Evolutionary conservation across 2,329 filamentous ascomycete genomes (phyloP).

Genomic region (Balansia obtecta): DNA sequence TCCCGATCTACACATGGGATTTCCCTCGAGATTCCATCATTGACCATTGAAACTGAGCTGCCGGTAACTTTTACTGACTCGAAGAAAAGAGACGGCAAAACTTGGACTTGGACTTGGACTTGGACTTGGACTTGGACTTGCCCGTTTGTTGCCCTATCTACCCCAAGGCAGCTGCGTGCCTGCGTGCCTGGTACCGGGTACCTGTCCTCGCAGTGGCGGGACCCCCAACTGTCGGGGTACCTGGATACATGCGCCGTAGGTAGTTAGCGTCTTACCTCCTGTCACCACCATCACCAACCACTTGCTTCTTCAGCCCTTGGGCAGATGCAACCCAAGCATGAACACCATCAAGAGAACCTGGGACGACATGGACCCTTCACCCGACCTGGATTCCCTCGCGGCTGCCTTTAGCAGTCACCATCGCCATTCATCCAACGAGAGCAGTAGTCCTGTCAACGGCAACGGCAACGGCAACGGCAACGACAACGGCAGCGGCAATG

Average conservation of each 20-base stretch:
- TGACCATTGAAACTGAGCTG: too few relatives aligned
- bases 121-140: too few relatives aligned
- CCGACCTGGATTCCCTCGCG: slow-evolving; percentile 2
- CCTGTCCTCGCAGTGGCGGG: too few relatives aligned
- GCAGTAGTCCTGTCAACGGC: neutral
- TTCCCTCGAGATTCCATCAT: too few relatives aligned
- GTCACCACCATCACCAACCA: neutral
- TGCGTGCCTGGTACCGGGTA: too few relatives aligned
- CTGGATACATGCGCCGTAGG: neutral
- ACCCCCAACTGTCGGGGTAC: too few relatives aligned
- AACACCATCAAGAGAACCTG: slow-evolving; percentile 3
- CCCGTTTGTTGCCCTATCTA: too few relatives aligned
- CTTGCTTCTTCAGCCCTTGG: neutral
- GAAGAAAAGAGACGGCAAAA: too few relatives aligned
- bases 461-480: slow-evolving; percentile 3
- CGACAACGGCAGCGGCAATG: slow-evolving; percentile 4
- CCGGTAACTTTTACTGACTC: too few relatives aligned
- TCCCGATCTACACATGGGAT: too few relatives aligned
- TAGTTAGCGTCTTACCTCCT: neutral
- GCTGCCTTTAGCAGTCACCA: neutral
- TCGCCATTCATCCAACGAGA: neutral
- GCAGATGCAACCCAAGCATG: neutral
- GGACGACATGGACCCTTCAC: slow-evolving; percentile 5
- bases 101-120: too few relatives aligned
- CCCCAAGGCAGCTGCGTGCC: too few relatives aligned